Base-by-base conservation (phyloP, 768 basidiomycete genomes). In the Arthromyces matolae region DNA sequence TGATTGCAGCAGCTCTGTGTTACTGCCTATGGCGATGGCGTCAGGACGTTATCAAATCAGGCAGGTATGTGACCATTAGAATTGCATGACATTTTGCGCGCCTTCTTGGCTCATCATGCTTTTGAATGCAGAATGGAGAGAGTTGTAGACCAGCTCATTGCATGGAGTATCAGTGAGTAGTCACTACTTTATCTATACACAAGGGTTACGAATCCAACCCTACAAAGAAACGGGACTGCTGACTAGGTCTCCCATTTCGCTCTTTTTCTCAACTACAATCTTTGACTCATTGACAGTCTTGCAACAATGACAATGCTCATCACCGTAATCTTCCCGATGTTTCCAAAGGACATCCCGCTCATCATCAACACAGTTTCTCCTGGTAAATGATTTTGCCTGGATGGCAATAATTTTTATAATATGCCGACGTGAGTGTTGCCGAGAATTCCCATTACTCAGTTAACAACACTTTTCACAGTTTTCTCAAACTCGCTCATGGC, bases 141-240 rank as follows among this genome's bases (percentile, higher is more conserved):
- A 4, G 35, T 47, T n/a, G 35, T 55, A 8, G 54, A 55, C 29
- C 42, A 44, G 22, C 34, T 55, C 8, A 55, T 55, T 20, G 37
- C 34, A 8, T 55, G 47, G 43, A 49, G 50, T 16, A 55, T 55
- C 10, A 50, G 54, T 54, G n/a, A 38, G 54, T 31, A 14, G 14
- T 8, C 8, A 8, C 8, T 43, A 10, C 8, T 31, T 31, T 16
- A 24, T 13, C 32, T 19, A 3, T 9, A 22, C 8, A 19, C 13
- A 14, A 14, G 12, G n/a, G 20, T 42, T 3, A 13, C 20, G 8
- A 14, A 5, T 13, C 27, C 22, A 31, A 19, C 8, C 31, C 2
- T 25, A 3, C 14, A 20, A 20, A 55, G 54, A 55, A 19, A 52
- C 54, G 10, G 54, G 54, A 19, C 16, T 41, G 8, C n/a, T 55